A percentile compares a stretch with the other conserved stretches of the same genome.
phyloP scores from a whole-genome alignment of 768 basidiomycete species.

The Phylloporus sp. region DNA sequence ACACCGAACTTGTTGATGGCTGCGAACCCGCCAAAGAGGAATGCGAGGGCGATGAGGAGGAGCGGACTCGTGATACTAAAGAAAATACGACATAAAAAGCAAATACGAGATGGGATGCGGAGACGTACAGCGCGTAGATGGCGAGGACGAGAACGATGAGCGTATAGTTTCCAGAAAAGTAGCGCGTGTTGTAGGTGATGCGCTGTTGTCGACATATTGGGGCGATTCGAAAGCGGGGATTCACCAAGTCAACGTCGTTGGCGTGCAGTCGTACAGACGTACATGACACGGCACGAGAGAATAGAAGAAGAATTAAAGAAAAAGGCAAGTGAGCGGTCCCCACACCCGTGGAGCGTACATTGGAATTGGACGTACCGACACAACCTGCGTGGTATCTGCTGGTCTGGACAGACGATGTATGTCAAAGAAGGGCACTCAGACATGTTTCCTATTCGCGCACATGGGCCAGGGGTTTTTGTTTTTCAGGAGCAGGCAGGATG shows the following conservation, averaged over 20 bases:
- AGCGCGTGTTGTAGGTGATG: constrained; percentile 91
- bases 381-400: constrained; percentile 73
- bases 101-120: neutral
- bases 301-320: neutral
- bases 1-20: constrained; percentile 86
- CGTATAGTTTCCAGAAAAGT: constrained; percentile 89
- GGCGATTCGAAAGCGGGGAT: too few relatives aligned
- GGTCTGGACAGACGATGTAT: constrained; percentile 78
- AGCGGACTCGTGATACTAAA: constrained; percentile 67
- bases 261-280: too few relatives aligned
- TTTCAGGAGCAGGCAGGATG: neutral
- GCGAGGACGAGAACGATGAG: constrained; percentile 70
- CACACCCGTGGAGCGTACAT: too few relatives aligned
- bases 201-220: constrained; percentile 48
- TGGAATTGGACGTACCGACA: constrained; percentile 66
- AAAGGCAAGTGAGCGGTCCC: neutral
- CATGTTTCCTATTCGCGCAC: constrained; percentile 1
- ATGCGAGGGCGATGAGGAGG: constrained; percentile 76
- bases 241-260: too few relatives aligned
- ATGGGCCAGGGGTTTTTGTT: too few relatives aligned
- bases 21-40: constrained; percentile 89
- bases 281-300: too few relatives aligned
- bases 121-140: constrained; percentile 78
- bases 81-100: too few relatives aligned
- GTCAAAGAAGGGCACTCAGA: constrained; percentile 81